These are phyloP conservation scores for Rhynchosporium graminicola DNA, from an alignment of 2,329 filamentous ascomycete genomes.

Conservation along the genomic window DNA sequence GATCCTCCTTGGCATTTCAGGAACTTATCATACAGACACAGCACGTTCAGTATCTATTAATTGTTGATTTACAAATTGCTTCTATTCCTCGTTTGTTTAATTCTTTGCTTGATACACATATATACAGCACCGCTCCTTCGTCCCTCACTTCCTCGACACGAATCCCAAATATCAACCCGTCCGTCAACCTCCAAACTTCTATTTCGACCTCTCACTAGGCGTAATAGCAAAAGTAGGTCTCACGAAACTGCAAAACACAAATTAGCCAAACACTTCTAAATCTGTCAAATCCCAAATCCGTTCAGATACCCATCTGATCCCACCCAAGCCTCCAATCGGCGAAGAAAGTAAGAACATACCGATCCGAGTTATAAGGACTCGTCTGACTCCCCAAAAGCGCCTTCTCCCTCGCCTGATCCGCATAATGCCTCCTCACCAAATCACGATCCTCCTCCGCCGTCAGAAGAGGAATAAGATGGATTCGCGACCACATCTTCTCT, in stretches of 20 bases:
- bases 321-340: background rate
- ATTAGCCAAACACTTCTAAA: conserved; percentile 18
- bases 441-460: conserved; percentile 98
- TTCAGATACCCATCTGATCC: background rate
- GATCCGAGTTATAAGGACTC: conserved; percentile 84
- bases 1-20: background rate
- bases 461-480: conserved; percentile 89
- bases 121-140: conserved; percentile 21
- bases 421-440: conserved; percentile 81
- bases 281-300: background rate
- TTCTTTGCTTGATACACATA: conserved; percentile 24
- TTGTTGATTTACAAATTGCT: background rate
- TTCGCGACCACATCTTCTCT: conserved; percentile 98
- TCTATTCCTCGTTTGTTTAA: conserved; percentile 1
- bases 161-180: background rate
- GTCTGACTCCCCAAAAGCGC: conserved; percentile 81
- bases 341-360: conserved; percentile 55
- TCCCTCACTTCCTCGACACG: background rate
- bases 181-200: conserved; percentile 13
- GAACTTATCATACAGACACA: background rate
- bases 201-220: conserved; percentile 47
- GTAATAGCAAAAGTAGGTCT: conserved; percentile 77
- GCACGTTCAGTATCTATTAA: too few species aligned
- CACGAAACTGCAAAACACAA: conserved; percentile 62
- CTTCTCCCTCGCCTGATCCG: conserved; percentile 88